These are phyloP conservation scores for Mycena kentingensis DNA, from an alignment of 768 basidiomycete genomes.

Conservation along the genomic window DNA sequence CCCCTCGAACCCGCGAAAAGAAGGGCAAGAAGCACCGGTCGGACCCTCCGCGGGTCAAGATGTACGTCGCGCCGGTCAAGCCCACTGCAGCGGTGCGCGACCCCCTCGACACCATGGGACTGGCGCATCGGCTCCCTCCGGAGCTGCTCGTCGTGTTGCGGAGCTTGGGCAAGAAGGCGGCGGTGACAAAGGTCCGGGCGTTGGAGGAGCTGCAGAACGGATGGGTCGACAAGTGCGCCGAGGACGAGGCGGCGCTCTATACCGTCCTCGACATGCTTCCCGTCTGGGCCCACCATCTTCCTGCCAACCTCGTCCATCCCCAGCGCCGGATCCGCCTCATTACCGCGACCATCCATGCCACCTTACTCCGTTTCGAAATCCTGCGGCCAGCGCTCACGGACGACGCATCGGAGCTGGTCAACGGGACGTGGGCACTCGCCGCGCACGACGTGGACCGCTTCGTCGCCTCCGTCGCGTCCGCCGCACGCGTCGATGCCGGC, in stretches of 20 bases:
- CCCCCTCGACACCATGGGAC: conserved; percentile 83
- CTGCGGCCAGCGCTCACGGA: conserved; percentile 48
- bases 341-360: conserved; percentile 61
- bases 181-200: conserved; percentile 79
- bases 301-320: conserved; percentile 77
- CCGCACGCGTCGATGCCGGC: conserved; percentile 8
- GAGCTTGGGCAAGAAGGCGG: conserved; percentile 86
- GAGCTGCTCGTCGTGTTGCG: conserved; percentile 83
- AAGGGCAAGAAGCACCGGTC: conserved; percentile 51
- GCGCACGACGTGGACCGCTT: conserved; percentile 71
- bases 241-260: conserved; percentile 41
- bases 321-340: conserved; percentile 72
- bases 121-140: conserved; percentile 72
- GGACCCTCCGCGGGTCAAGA: conserved; percentile 79
- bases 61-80: conserved; percentile 85
- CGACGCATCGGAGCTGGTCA: conserved; percentile 42
- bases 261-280: conserved; percentile 67
- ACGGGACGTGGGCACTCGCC: conserved; percentile 75
- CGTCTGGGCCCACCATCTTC: conserved; percentile 92
- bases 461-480: conserved; percentile 49
- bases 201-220: conserved; percentile 76
- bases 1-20: conserved; percentile 39
- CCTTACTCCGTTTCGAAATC: conserved; percentile 61
- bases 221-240: conserved; percentile 58
- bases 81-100: conserved; percentile 74